These are phyloP conservation scores for Nicotiana noctiflora DNA, from an alignment of 257 asterid species.

Conservation along the genomic window DNA sequence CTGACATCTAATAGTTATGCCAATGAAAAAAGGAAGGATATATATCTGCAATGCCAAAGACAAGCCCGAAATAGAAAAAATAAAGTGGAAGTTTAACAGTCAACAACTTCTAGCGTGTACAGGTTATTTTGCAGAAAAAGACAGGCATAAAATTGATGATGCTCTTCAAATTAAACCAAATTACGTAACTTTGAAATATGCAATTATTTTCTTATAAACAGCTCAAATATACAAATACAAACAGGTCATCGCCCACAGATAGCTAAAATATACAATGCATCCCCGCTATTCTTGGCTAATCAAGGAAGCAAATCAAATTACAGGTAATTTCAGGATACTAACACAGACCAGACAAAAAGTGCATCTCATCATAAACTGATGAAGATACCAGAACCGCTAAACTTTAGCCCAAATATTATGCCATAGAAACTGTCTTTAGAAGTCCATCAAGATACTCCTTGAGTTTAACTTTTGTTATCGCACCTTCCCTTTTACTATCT, in stretches of 20 bases:
- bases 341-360: neutral
- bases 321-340: neutral
- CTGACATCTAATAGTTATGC: too few relatives aligned
- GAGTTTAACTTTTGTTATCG: constrained; percentile 68
- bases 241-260: neutral
- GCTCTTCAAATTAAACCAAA: neutral
- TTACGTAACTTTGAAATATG: neutral
- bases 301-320: constrained; percentile 2
- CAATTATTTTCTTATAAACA: neutral
- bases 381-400: neutral
- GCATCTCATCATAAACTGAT: neutral
- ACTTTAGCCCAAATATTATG: constrained; percentile 14
- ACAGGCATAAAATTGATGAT: neutral
- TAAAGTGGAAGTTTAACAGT: neutral
- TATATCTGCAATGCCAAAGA: too few relatives aligned
- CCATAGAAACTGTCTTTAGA: constrained; percentile 41
- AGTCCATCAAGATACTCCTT: constrained; percentile 54
- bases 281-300: neutral
- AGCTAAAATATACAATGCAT: constrained; percentile 1
- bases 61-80: too few relatives aligned
- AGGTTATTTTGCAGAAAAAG: neutral
- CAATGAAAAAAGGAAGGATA: too few relatives aligned
- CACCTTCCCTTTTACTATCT: constrained; percentile 79
- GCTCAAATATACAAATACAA: constrained; percentile 4
- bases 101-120: neutral